Evolutionary conservation across 2,329 filamentous ascomycete species (phyloP).

Genomic region (Raffaelea ambrosiae): DNA sequence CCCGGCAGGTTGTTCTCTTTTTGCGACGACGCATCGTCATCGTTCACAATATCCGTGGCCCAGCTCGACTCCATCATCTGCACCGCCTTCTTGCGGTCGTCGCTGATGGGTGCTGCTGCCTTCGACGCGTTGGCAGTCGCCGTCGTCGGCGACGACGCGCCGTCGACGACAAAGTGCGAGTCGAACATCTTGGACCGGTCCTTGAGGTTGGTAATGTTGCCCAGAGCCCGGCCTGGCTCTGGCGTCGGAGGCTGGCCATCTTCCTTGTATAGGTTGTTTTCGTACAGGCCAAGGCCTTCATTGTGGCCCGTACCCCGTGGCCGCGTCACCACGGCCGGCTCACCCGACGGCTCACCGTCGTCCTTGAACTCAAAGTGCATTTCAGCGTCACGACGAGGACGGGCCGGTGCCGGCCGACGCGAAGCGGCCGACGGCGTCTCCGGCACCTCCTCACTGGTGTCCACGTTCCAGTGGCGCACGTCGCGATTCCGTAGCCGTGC

Average conservation of each 20-base stretch:
- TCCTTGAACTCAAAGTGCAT: slow-evolving; percentile 80
- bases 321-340: slow-evolving; percentile 34
- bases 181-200: too few species aligned
- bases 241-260: slow-evolving; percentile 33
- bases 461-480: slow-evolving; percentile 70
- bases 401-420: slow-evolving; percentile 49
- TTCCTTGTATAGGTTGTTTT: slow-evolving; percentile 63
- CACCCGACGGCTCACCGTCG: slow-evolving; percentile 52
- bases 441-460: slow-evolving; percentile 46
- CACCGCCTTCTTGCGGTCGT: slow-evolving; percentile 59
- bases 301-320: slow-evolving; percentile 53
- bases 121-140: slow-evolving; percentile 25
- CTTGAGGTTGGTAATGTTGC: slow-evolving; percentile 63
- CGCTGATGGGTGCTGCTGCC: slow-evolving; percentile 34
- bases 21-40: slow-evolving; percentile 41
- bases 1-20: slow-evolving; percentile 40
- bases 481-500: slow-evolving; percentile 60
- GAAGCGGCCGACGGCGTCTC: slow-evolving; percentile 44
- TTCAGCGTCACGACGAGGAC: slow-evolving; percentile 70
- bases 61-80: slow-evolving; percentile 65
- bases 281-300: slow-evolving; percentile 63
- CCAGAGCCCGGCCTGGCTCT: slow-evolving; percentile 39
- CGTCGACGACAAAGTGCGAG: slow-evolving; percentile 50
- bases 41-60: slow-evolving; percentile 31
- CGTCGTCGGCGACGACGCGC: slow-evolving; percentile 50